Evolutionary conservation across 768 basidiomycete genomes (phyloP), one percentile per base, ranked within the genome.

Genomic region (Trametes meyenii): DNA sequence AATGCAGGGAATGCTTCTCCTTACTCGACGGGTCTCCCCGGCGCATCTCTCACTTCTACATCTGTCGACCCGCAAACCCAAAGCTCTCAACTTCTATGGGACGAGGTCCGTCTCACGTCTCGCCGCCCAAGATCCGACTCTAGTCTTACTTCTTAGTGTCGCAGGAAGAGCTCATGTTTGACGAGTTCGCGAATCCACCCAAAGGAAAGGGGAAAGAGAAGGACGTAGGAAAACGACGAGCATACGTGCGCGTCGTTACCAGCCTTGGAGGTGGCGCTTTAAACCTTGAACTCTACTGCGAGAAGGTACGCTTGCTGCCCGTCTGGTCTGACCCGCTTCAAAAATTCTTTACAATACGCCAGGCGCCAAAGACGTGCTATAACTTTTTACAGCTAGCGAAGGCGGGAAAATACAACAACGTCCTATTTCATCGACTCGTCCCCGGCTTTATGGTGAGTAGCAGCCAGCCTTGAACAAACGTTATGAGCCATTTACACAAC

Each of bases 361-460:
- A 95, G 92, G 97, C 96, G 11, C 97, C 97, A 0, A 96, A 97
- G 76, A 98, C 97, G 1, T 98, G 96, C 68, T 99, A 99, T 74
- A 99, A 99, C 73, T 99, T 98, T 74, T 76, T 99, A 29, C 92
- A 92, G 88, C 84, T 99, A 8, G 96, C 97, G 0, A 85, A 87
- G 62, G 81, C 87, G 23, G 94, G 95, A 10, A 95, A 96, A 69
- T 99, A 98, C 69, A 87, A 98, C 65, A 79, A 93, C 66, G 88
- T 87, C 60, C 75, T 94, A 23, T 99, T 98, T 74, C 96, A 99
- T 72, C 85, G 96, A 19, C 77, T 96, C 26, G 92, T 98, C 13
- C 96, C 95, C 5, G 94, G 90, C 0, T 97, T 97, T 71, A 98
- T 98, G 96, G 94, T 94, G 62, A 53, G 79, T 65, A 29, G 52